A percentile compares a stretch with the other conserved stretches of the same genome.
Evolutionary conservation across 2,329 filamentous ascomycete genomes (phyloP).

Genomic region (Penicillium polonicum): DNA sequence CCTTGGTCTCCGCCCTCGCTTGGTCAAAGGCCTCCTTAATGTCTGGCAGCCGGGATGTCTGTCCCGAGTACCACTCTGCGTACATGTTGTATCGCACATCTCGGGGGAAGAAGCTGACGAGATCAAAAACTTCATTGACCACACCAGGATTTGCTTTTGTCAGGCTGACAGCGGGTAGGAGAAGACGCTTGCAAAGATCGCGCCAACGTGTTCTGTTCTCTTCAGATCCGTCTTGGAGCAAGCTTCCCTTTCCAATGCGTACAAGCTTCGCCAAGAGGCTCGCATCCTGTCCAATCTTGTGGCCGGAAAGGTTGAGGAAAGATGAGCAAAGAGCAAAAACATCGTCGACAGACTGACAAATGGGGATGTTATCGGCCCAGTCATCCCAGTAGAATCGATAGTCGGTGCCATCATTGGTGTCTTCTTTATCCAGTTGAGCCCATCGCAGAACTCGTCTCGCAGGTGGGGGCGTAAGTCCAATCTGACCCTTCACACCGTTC

Average conservation of each 20-base stretch:
- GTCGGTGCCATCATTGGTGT: slow-evolving; percentile 69
- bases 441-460: slow-evolving; percentile 72
- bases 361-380: slow-evolving; percentile 88
- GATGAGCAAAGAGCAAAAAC: slow-evolving; percentile 83
- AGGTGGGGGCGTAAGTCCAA: slow-evolving; percentile 60
- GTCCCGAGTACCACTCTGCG: slow-evolving; percentile 84
- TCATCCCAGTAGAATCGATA: slow-evolving; percentile 98
- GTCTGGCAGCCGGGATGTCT: slow-evolving; percentile 71
- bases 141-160: slow-evolving; percentile 80
- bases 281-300: slow-evolving; percentile 84
- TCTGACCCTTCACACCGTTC: slow-evolving; percentile 65
- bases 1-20: slow-evolving; percentile 74
- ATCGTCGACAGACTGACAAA: slow-evolving; percentile 88
- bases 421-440: slow-evolving; percentile 76
- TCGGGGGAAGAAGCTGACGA: slow-evolving; percentile 76
- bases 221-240: slow-evolving; percentile 67
- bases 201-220: slow-evolving; percentile 77
- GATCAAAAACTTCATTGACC: slow-evolving; percentile 81
- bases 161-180: slow-evolving; percentile 86
- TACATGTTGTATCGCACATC: slow-evolving; percentile 83
- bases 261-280: slow-evolving; percentile 75
- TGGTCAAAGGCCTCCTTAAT: slow-evolving; percentile 76
- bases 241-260: slow-evolving; percentile 76
- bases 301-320: slow-evolving; percentile 79
- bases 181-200: slow-evolving; percentile 74